Conservation (phyloP, 306 rosid species). For the Glycine tomentella region DNA sequence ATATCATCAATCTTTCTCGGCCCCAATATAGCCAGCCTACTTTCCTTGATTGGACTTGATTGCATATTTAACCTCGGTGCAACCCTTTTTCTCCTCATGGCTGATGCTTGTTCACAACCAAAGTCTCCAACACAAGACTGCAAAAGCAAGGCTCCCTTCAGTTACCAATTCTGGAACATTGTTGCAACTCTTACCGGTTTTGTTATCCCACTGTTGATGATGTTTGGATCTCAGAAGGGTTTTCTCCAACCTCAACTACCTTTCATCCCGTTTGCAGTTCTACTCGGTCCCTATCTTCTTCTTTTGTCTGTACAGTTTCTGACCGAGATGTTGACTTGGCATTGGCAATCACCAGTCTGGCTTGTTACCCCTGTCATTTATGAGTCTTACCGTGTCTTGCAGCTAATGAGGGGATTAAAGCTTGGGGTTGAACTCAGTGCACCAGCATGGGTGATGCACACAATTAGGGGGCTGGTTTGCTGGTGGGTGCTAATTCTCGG, state of each 20-base stretch:
- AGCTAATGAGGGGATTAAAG: slow-evolving; percentile 92
- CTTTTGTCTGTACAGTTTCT: slow-evolving; percentile 79
- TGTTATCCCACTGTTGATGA: slow-evolving; percentile 61
- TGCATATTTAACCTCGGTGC: slow-evolving; percentile 90
- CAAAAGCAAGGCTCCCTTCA: slow-evolving; percentile 83
- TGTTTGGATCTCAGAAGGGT: slow-evolving; percentile 73
- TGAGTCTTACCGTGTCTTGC: slow-evolving; percentile 85
- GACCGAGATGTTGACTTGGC: slow-evolving; percentile 91
- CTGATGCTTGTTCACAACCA: slow-evolving; percentile 79
- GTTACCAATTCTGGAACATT: slow-evolving; percentile 91
- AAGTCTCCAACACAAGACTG: slow-evolving; percentile 56
- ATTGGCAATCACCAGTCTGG: slow-evolving; percentile 97
- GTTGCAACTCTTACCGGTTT: slow-evolving; percentile 77
- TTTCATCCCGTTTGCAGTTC: slow-evolving; percentile 67
- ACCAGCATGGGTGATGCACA: slow-evolving; percentile 83
- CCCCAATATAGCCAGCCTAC: slow-evolving; percentile 83
- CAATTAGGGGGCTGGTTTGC: slow-evolving; percentile 79
- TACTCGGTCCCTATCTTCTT: slow-evolving; percentile 82
- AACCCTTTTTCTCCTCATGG: slow-evolving; percentile 95
- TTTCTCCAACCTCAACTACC: slow-evolving; percentile 74
- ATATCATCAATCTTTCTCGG: slow-evolving; percentile 82
- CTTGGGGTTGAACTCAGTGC: slow-evolving; percentile 80
- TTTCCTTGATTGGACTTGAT: slow-evolving; percentile 90
- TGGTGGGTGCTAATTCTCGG: slow-evolving; percentile 96
- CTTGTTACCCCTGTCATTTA: slow-evolving; percentile 86